Evolutionary conservation across 163 green algal genomes (phyloP), one percentile per base, ranked within the genome.

Genomic region (Coccomyxa subellipsoidea): DNA sequence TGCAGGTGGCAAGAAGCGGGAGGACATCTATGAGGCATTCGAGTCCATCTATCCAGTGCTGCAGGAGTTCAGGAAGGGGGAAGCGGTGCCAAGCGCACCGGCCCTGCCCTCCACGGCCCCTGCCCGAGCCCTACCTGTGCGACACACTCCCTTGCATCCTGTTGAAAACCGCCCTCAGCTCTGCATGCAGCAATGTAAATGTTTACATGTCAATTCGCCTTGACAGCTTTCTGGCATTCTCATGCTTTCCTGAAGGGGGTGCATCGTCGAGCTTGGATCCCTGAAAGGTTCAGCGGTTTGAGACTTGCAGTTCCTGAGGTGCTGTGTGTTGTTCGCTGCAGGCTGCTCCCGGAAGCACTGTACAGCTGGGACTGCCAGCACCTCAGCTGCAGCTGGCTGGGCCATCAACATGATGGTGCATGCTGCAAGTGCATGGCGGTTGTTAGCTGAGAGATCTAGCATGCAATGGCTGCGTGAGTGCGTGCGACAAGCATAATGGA

Each of bases 1-100:
- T 87, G 81, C 89, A 91, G 94, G 95, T 38, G 95, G 92, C 78
- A 98, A 99, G 92, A 89, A 91, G 71, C 90, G 95, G 34, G 89
- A 96, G 38, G 94, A 99, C 72, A 98, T 99, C 78, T 99, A 99
- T 89, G 80, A 92, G 54, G 97, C 97, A 0, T 99, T 99, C 89
- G 96, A 99, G 87, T 96, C 96, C 84, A 99, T 99, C 84, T 99
- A 99, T 85, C 95, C 97, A 27, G 95, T 98, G 38, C 89, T 99
- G 73, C 88, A 93, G 66, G 88, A 96, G 85, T 99, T 97, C 85
- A 89, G 91, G 75, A 99, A 99, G 87, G 91, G 93, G 10, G 90
- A 91, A 35, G 84, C 83, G 12, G 39, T 70, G 21, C 69, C 81
- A 37, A 59, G 3, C 47, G 71, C 79, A 54, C 32, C 38, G 25